Base-by-base conservation (phyloP, 2,329 filamentous ascomycete genomes). In the Alternaria rosae region DNA sequence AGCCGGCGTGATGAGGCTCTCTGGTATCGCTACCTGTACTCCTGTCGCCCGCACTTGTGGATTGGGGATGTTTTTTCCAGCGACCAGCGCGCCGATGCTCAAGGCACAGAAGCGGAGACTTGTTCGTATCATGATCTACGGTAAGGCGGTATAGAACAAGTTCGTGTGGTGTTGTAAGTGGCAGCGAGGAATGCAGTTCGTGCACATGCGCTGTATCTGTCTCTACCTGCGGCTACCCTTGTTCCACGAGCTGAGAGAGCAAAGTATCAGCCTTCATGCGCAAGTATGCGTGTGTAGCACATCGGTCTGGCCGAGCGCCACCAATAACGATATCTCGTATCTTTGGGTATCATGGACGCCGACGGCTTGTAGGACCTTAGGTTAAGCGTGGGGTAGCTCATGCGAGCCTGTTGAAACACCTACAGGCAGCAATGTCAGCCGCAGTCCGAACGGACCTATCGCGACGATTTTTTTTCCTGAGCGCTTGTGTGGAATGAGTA, bases 1-100 rank as follows among this genome's bases (percentile, higher is more conserved):
- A 8, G 60, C 55, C 43, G 60, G 51, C 8, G 60, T 62, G 17
- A 62, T 62, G 2, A 59, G 21, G 41, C 60, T 59, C 6, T 43
- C 15, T 38, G 52, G 42, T 12, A 32, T 44, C 28, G 42, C 44
- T 35, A 32, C 52, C 47, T 41, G 13, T 12, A 41, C 42, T 13
- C 35, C 25, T 5, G 41, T 52, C 17, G 12, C 38, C 17, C 26
- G 30, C 17, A 45, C 17, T 20, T 43, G 32, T 32, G 23, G 12
- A 17, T 41, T 38, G 7, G 47, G 48, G 17, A 61, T 52, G 25
- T 53, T 38, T 52, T 25, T 56, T 28, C 47, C 38, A 53, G 20
- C 13, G n/a, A 15, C 53, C 47, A 52, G 54, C 32, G 28, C 23
- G 32, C 41, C 30, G 5, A 41, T 26, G 13, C n/a, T 25, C 15